A percentile compares a stretch with the other conserved stretches of the same genome.
phyloP scores from a whole-genome alignment of 2,329 filamentous ascomycete species.

The Fusarium sp. region DNA sequence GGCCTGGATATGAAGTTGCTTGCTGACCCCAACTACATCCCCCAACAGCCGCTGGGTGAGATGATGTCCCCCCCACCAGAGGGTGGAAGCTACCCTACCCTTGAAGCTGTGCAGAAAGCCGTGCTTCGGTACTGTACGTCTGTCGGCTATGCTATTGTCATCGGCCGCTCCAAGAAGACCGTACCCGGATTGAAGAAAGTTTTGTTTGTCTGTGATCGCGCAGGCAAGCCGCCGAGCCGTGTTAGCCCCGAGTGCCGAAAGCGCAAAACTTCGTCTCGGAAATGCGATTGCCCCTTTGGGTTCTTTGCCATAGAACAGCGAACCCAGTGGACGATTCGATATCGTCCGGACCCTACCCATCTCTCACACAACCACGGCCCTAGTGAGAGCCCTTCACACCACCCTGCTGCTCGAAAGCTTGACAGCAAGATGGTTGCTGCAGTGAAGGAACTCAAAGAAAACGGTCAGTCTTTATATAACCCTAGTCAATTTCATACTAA shows the following conservation, averaged over 20 bases:
- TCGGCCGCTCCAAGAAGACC: constrained; percentile 75
- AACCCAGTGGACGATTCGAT: constrained; percentile 75
- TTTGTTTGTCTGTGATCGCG: constrained; percentile 74
- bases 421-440: constrained; percentile 76
- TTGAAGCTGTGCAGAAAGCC: constrained; percentile 74
- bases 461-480: constrained; percentile 60
- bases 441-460: constrained; percentile 74
- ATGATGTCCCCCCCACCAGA: constrained; percentile 74
- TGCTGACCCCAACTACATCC: constrained; percentile 63
- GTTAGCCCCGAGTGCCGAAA: constrained; percentile 74
- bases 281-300: constrained; percentile 77
- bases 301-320: constrained; percentile 77
- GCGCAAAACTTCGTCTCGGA: constrained; percentile 75
- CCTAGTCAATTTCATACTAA: constrained; percentile 40
- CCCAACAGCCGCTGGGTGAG: constrained; percentile 66
- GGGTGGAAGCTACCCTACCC: constrained; percentile 72
- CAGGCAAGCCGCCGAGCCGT: constrained; percentile 70
- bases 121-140: constrained; percentile 75
- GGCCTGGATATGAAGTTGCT: constrained; percentile 61
- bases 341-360: constrained; percentile 69
- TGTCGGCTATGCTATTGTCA: constrained; percentile 76
- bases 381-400: constrained; percentile 74
- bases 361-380: constrained; percentile 74
- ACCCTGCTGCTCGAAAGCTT: constrained; percentile 73
- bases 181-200: constrained; percentile 76